Base-by-base conservation (phyloP, 345 rosid genomes). In the Hibiscus mutabilis region DNA sequence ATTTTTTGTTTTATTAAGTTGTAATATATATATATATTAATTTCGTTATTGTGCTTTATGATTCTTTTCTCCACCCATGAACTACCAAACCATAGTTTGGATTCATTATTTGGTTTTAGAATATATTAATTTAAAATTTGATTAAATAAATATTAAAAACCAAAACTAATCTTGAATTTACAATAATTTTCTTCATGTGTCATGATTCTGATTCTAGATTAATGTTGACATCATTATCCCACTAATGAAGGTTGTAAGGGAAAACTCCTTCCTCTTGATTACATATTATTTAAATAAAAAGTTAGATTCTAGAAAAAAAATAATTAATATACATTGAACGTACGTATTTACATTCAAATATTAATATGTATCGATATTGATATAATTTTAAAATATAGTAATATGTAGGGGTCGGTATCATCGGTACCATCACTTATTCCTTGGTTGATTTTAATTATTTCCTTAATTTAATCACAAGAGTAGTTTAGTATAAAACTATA, bases 201-300 rank as follows among this genome's bases (percentile, higher is more conserved):
- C 21, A 58, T 77, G 83, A 81, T 81, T 79, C 84, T 47, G 76
- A 71, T 79, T 78, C 79, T 79, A 72, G 83, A 84, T 79, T 42
- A 74, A 53, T 57, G 77, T 71, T 77, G 79, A 74, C 83, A 75
- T 52, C 80, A 70, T 58, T 24, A 9, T 61, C 63, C 78, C 77
- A 79, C 69, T 77, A 70, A 60, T 49, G 69, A 64, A 72, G 69
- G 82, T 66, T 69, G 42, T 25, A 69, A 73, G 62, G 16, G 64
- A 44, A 71, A 68, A 47, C 49, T 42, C 29, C 21, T 67, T 42
- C 61, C 46, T 27, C 49, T 8, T 74, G 44, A 49, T 74, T 65
- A 37, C 40, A 4, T 27, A 47, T 3, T 14, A 53, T 4, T 56
- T 42, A 42, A 6, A 33, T 18, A 13, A 22, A 55, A 27, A 62